Evolutionary conservation across 1,284 basidiomycete species (phyloP).

Genomic region (Apiotrichum montevideense): DNA sequence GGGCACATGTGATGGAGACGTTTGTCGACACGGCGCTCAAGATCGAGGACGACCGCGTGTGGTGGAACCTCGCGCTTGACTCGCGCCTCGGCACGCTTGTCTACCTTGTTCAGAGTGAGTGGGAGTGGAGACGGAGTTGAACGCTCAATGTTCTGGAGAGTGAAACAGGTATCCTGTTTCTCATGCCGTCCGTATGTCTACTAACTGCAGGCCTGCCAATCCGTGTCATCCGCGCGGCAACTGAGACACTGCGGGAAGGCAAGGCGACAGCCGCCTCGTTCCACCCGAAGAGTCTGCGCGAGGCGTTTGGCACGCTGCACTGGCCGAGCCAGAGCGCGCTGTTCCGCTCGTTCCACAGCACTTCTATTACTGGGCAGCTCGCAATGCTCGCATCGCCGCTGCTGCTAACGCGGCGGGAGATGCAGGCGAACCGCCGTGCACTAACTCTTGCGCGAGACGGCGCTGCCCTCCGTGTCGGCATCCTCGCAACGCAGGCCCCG

Average conservation of each 20-base stretch:
- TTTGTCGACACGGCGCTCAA: slow-evolving; percentile 33
- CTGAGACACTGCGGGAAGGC: slow-evolving; percentile 5
- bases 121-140: too few species aligned
- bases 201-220: slow-evolving; percentile 37
- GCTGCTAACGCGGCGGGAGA: slow-evolving; percentile 40
- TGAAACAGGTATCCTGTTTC: too few species aligned
- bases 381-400: slow-evolving; percentile 36
- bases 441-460: slow-evolving; percentile 30
- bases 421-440: slow-evolving; percentile 30
- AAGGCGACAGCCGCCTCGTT: neutral
- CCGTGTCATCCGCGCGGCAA: slow-evolving; percentile 30
- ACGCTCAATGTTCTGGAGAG: too few species aligned
- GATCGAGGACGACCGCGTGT: slow-evolving; percentile 39
- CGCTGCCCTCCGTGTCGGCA: slow-evolving; percentile 32
- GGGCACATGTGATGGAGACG: slow-evolving; percentile 41
- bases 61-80: slow-evolving; percentile 36
- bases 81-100: slow-evolving; percentile 27
- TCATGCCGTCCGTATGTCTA: too few species aligned
- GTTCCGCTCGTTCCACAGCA: slow-evolving; percentile 11
- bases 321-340: slow-evolving; percentile 12
- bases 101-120: slow-evolving; percentile 45
- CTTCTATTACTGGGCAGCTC: slow-evolving; percentile 11
- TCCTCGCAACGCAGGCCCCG: slow-evolving; percentile 39
- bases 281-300: slow-evolving; percentile 1
- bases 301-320: slow-evolving; percentile 17